Conservation (phyloP, 768 basidiomycete species). For the Tulasnella sp. region DNA sequence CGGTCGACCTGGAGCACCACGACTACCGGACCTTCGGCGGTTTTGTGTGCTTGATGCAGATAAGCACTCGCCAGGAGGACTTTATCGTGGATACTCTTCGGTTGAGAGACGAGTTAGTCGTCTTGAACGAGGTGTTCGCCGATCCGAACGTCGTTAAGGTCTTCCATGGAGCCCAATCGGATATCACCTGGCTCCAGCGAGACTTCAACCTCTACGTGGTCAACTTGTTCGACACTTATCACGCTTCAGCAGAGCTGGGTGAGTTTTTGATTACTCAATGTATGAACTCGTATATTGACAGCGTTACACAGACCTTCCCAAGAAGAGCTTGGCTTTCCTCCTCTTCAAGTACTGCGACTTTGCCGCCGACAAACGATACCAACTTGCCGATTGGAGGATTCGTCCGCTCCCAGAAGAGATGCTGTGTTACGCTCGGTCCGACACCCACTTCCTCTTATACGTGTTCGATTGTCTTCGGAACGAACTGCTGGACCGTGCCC, state of each 20-base stretch:
- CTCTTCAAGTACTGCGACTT: conserved; percentile 86
- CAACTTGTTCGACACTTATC: conserved; percentile 94
- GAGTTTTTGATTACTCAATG: conserved; percentile 9
- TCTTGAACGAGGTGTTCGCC: conserved; percentile 73
- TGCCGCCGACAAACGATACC: conserved; percentile 87
- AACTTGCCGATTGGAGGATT: conserved; percentile 95
- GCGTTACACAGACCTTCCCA: conserved; percentile 50
- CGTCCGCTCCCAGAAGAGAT: conserved; percentile 82
- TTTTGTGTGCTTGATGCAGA: conserved; percentile 88
- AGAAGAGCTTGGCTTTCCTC: conserved; percentile 73
- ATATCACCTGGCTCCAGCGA: conserved; percentile 93
- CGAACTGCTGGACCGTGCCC: conserved; percentile 46
- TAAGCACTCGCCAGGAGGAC: conserved; percentile 73
- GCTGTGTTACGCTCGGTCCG: conserved; percentile 85
- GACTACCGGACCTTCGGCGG: conserved; percentile 73
- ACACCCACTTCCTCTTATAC: conserved; percentile 90
- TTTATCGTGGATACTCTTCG: conserved; percentile 77
- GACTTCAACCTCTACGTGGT: conserved; percentile 92
- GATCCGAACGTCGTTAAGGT: conserved; percentile 68
- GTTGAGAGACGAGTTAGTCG: conserved; percentile 60
- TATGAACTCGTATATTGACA: background rate
- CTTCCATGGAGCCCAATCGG: conserved; percentile 89
- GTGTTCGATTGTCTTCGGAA: conserved; percentile 88
- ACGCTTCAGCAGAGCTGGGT: conserved; percentile 83
- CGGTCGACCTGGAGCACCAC: conserved; percentile 93